Percentiles rank a stretch among this genome's conserved stretches.
Evolutionary conservation across 108 stramenopile genomes (phyloP).

Genomic region (Poteriospumella lacustris): DNA sequence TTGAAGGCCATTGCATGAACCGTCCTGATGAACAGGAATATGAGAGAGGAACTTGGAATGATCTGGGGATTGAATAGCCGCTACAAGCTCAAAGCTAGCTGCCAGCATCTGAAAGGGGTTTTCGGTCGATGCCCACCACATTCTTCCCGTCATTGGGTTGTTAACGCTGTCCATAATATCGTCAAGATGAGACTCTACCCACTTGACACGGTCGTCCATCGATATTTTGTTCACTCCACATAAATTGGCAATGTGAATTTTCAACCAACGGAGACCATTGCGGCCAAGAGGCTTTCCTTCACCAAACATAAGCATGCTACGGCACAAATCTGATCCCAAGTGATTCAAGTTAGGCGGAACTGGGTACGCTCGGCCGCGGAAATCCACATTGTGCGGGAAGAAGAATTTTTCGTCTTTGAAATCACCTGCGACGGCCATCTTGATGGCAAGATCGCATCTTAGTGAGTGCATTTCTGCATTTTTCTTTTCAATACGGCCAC

Average conservation of each 20-base stretch:
- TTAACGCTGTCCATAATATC: constrained; percentile 67
- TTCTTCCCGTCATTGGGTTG: constrained; percentile 63
- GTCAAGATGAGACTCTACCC: constrained; percentile 77
- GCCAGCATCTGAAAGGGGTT: constrained; percentile 97
- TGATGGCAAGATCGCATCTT: constrained; percentile 74
- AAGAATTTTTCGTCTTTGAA: constrained; percentile 77
- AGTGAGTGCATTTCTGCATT: constrained; percentile 59
- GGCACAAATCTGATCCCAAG: constrained; percentile 89
- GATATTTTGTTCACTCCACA: constrained; percentile 70
- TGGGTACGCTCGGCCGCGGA: constrained; percentile 94
- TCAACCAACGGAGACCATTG: constrained; percentile 61
- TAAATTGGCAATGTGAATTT: constrained; percentile 94
- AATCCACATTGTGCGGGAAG: constrained; percentile 98
- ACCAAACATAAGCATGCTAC: constrained; percentile 84
- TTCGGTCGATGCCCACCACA: constrained; percentile 91
- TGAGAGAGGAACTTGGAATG: constrained; percentile 73
- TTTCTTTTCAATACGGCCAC: background rate
- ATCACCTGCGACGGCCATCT: constrained; percentile 73
- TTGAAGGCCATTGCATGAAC: constrained; percentile 98
- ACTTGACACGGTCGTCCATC: constrained; percentile 85
- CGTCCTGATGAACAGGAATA: constrained; percentile 94
- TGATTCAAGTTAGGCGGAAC: constrained; percentile 95
- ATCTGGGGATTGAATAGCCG: constrained; percentile 81
- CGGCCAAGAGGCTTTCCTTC: constrained; percentile 78
- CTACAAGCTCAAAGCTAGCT: constrained; percentile 82